Base-by-base conservation (phyloP, 345 rosid species). In the Rhodamnia rubescens region DNA sequence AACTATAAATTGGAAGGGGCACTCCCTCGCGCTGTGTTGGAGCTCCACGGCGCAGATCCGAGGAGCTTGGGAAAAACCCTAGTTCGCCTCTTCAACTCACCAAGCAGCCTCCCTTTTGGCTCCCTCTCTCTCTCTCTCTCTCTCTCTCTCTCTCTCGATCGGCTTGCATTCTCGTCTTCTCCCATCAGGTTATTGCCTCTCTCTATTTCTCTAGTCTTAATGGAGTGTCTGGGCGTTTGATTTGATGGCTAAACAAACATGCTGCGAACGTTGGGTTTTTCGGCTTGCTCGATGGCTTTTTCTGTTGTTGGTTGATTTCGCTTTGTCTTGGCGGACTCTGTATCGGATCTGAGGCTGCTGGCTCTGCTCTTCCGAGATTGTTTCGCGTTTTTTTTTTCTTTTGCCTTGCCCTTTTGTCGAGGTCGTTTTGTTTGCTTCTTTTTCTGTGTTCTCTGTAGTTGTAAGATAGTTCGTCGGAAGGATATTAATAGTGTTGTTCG, bases 41-140 rank as follows among this genome's bases (percentile, higher is more conserved):
- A 87, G 91, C 99, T 94, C 96, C 95, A 89, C 95, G 95, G 98
- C 94, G 93, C 93, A 94, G 96, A 95, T 95, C 99, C 95, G 94
- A 95, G 95, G 97, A 96, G 99, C 93, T 92, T 93, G 95, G 93
- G 90, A 91, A 90, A 91, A 91, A 69, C 78, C 78, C 78, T 69
- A 69, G 5, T 7, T 0, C 75, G 18, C 18, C 53, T 52, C 53
- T 52, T 49, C 51, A 49, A 49, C 51, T 49, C 51, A 12, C 13
- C 10, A 49, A 49, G 10, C 51, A 49, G 13, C 51, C 51, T 49
- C 51, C 51, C 11, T 49, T 49, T 49, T 49, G 11, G 51, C 51
- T 49, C 13, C 51, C n/a, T 15, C 74, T 50, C 83, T 78, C 54
- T 27, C n/a, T 51, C 83, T 69, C 84, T 85, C 49, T n/a, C n/a